Evolutionary conservation across 108 stramenopile genomes (phyloP).

Genomic region (Parietichytrium sp.): DNA sequence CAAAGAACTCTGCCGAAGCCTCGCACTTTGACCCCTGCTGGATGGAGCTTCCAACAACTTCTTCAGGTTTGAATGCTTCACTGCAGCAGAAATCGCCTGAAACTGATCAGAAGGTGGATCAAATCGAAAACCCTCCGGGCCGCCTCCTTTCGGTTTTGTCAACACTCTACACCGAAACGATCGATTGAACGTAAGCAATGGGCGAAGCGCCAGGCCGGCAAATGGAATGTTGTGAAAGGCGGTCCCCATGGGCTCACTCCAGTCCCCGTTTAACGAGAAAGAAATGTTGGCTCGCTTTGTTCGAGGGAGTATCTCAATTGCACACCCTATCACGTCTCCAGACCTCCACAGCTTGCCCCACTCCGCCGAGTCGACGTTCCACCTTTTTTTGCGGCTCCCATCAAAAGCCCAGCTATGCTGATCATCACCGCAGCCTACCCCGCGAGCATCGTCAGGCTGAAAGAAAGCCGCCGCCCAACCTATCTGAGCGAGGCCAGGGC

Average conservation of each 20-base stretch:
- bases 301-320: background rate
- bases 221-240: background rate
- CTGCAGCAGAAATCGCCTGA: too few relatives aligned
- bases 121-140: background rate
- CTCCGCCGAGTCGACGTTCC: conserved; percentile 4
- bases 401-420: conserved; percentile 28
- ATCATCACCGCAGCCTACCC: conserved; percentile 19
- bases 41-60: too few relatives aligned
- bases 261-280: background rate
- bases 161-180: background rate
- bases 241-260: background rate
- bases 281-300: background rate
- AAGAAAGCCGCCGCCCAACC: conserved; percentile 15
- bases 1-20: too few relatives aligned
- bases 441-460: background rate
- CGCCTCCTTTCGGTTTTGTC: too few relatives aligned
- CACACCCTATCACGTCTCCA: conserved; percentile 1
- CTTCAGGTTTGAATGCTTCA: too few relatives aligned
- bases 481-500: background rate
- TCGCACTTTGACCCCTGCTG: background rate
- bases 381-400: conserved; percentile 22
- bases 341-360: background rate
- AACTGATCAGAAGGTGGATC: too few relatives aligned
- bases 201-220: background rate
- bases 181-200: conserved; percentile 10